Evolutionary conservation across 2,329 filamentous ascomycete species (phyloP).

Genomic region (Aschersonia sp.): DNA sequence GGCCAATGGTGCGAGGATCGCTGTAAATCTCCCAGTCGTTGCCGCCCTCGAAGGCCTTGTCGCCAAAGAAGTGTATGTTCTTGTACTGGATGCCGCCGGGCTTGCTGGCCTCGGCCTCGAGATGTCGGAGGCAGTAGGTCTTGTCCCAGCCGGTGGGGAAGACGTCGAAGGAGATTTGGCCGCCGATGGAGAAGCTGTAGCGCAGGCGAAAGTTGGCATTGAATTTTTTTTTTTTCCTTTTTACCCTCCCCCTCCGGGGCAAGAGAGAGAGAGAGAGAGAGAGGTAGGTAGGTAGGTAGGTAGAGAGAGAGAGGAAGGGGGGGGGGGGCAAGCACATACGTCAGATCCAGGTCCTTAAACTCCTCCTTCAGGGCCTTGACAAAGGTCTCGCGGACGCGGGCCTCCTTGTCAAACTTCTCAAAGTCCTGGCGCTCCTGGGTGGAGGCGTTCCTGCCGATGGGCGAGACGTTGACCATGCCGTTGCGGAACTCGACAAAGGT

Average conservation of each 20-base stretch:
- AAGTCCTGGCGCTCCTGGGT: slow-evolving; percentile 69
- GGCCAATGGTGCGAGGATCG: slow-evolving; percentile 70
- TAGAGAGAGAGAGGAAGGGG: neutral
- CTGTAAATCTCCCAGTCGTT: slow-evolving; percentile 93
- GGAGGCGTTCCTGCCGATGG: slow-evolving; percentile 75
- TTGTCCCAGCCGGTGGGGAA: slow-evolving; percentile 98
- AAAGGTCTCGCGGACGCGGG: slow-evolving; percentile 63
- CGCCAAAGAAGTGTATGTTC: slow-evolving; percentile 93
- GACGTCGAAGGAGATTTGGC: slow-evolving; percentile 96
- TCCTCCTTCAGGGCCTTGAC: slow-evolving; percentile 63
- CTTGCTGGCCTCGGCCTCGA: slow-evolving; percentile 64
- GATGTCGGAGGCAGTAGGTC: slow-evolving; percentile 84
- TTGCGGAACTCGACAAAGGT: slow-evolving; percentile 84
- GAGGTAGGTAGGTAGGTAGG: too few relatives aligned
- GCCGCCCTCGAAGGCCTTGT: slow-evolving; percentile 82
- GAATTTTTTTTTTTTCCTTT: too few relatives aligned
- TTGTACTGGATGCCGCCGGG: slow-evolving; percentile 62
- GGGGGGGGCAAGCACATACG: slow-evolving; percentile 27
- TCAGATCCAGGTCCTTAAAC: slow-evolving; percentile 73
- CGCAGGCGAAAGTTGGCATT: too few relatives aligned
- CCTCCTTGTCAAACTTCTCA: slow-evolving; percentile 63
- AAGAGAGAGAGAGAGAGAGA: too few relatives aligned
- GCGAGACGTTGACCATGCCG: slow-evolving; percentile 79
- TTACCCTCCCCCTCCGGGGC: too few relatives aligned
- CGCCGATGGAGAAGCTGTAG: slow-evolving; percentile 75